Conservation (phyloP, 495 filamentous ascomycete genomes). For the Hyaloscypha bicolor region DNA sequence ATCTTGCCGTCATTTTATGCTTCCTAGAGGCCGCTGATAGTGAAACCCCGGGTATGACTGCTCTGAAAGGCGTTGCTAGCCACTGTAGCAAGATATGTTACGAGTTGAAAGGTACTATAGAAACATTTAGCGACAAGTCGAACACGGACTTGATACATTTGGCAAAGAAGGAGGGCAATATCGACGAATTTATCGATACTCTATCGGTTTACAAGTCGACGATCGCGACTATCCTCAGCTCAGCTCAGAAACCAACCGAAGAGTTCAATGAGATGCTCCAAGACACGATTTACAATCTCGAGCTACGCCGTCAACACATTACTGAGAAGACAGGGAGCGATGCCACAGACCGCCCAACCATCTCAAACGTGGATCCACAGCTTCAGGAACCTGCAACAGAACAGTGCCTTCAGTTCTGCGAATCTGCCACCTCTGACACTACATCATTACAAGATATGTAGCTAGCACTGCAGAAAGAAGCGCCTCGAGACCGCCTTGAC, state of each 20-base stretch:
- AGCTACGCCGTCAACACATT: slow-evolving; percentile 26
- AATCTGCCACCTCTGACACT: slow-evolving; percentile 24
- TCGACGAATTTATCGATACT: slow-evolving; percentile 36
- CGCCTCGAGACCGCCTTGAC: too few species aligned
- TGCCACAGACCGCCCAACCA: slow-evolving; percentile 21
- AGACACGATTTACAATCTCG: slow-evolving; percentile 25
- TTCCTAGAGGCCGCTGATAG: slow-evolving; percentile 22
- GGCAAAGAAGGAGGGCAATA: slow-evolving; percentile 33
- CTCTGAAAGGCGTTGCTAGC: slow-evolving; percentile 24
- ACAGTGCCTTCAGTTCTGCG: slow-evolving; percentile 30
- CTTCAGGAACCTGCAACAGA: slow-evolving; percentile 26
- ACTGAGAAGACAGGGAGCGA: slow-evolving; percentile 21
- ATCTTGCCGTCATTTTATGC: slow-evolving; percentile 30
- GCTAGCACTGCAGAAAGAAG: slow-evolving; percentile 21
- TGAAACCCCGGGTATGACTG: slow-evolving; percentile 21
- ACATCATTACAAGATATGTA: slow-evolving; percentile 25
- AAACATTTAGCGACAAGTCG: slow-evolving; percentile 35
- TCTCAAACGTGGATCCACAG: slow-evolving; percentile 27
- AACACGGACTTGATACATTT: slow-evolving; percentile 33
- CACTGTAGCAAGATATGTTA: slow-evolving; percentile 27
- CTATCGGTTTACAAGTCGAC: slow-evolving; percentile 35
- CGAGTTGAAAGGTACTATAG: slow-evolving; percentile 30
- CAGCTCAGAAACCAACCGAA: slow-evolving; percentile 25
- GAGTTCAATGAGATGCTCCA: slow-evolving; percentile 28
- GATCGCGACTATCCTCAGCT: slow-evolving; percentile 31